These are phyloP conservation scores for Mortierella sp. DNA, from an alignment of 371 early-diverging fungal species.

Conservation along the genomic window DNA sequence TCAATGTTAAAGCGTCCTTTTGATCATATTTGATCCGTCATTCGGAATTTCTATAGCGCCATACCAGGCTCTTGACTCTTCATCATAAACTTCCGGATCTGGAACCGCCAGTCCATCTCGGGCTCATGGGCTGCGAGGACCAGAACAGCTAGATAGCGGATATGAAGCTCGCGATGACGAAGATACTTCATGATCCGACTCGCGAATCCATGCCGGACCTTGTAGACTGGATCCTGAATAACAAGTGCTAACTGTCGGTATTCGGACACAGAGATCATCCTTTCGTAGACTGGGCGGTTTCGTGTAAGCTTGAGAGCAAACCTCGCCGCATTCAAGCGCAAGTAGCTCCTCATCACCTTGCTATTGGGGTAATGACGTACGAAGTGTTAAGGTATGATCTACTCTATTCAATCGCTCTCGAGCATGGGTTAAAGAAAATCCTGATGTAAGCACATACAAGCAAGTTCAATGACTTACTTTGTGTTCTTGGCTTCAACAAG, in stretches of 20 bases:
- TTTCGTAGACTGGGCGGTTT: constrained; percentile 57
- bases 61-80: constrained; percentile 52
- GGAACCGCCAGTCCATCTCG: constrained; percentile 68
- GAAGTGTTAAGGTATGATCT: neutral
- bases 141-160: constrained; percentile 76
- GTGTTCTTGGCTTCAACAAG: constrained; percentile 55
- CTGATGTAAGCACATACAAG: neutral
- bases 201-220: constrained; percentile 83
- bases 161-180: constrained; percentile 64
- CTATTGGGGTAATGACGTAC: constrained; percentile 13
- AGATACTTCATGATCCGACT: constrained; percentile 79
- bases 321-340: constrained; percentile 76
- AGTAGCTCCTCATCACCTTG: constrained; percentile 57
- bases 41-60: neutral
- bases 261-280: constrained; percentile 62
- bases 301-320: constrained; percentile 75
- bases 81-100: constrained; percentile 60
- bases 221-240: constrained; percentile 81
- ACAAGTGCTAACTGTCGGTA: constrained; percentile 68
- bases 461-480: constrained; percentile 24
- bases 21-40: neutral
- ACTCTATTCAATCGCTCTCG: neutral
- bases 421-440: too few species aligned
- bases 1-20: neutral
- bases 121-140: constrained; percentile 91